phyloP scores from a whole-genome alignment of 1,139 yeast species.

The Zygosaccharomyces pseudobailii region DNA sequence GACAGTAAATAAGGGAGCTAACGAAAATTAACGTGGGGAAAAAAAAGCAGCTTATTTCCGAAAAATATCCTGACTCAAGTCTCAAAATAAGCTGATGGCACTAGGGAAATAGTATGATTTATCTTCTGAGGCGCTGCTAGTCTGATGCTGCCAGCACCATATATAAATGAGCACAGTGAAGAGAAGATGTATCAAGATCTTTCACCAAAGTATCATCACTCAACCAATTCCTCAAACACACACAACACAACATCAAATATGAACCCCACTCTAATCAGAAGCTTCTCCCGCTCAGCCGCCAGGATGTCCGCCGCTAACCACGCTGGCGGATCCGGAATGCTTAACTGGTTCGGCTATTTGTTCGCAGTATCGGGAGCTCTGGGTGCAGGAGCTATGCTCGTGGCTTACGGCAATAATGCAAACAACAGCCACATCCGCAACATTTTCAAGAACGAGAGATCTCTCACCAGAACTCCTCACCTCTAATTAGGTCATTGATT shows the following conservation, averaged over 20 bases:
- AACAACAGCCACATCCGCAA: slow-evolving; percentile 14
- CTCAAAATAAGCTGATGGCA: not conserved
- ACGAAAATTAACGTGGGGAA: not conserved
- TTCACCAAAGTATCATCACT: not conserved
- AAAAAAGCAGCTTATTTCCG: not conserved
- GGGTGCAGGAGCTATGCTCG: slow-evolving; percentile 14
- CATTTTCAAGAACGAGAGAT: slow-evolving; percentile 20
- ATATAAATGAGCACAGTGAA: not conserved
- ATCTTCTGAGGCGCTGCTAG: not conserved
- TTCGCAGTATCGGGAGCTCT: slow-evolving; percentile 18
- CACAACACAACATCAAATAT: slow-evolving; percentile 3
- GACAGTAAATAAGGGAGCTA: not conserved
- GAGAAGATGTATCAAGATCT: not conserved
- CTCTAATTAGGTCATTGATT: not conserved
- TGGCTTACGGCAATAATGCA: slow-evolving; percentile 20
- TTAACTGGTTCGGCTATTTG: slow-evolving; percentile 16
- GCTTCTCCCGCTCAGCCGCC: slow-evolving; percentile 14
- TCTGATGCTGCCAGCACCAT: not conserved
- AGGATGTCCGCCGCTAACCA: slow-evolving; percentile 6
- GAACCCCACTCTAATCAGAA: slow-evolving; percentile 18
- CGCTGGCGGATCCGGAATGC: slow-evolving; percentile 2
- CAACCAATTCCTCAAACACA: not conserved
- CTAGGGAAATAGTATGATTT: not conserved
- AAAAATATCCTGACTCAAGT: not conserved
- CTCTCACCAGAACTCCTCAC: slow-evolving; percentile 9